These are phyloP conservation scores for Phytophthora pluvialis DNA, from an alignment of 352 stramenopile genomes.

Conservation along the genomic window DNA sequence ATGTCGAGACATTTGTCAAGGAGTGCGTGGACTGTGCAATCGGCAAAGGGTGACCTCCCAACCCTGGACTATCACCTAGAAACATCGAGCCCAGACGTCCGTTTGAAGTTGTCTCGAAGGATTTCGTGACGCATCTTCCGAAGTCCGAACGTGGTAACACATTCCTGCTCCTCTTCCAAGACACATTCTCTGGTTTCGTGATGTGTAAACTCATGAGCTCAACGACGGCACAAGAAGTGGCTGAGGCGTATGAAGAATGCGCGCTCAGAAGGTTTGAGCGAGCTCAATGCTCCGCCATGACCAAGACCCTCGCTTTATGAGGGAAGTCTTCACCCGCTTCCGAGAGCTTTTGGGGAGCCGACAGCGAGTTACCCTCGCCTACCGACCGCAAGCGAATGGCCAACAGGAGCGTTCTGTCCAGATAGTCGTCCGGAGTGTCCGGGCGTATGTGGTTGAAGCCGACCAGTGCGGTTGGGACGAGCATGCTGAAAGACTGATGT, in stretches of 20 bases:
- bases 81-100: neutral
- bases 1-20: neutral
- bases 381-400: neutral
- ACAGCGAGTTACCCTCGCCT: neutral
- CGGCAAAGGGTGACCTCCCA: neutral
- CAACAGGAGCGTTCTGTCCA: neutral
- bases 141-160: neutral
- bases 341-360: neutral
- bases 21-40: neutral
- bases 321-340: neutral
- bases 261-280: neutral
- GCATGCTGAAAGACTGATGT: neutral
- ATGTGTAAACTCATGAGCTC: neutral
- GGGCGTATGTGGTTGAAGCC: neutral
- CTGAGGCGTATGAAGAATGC: neutral
- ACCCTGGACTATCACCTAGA: neutral
- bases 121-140: neutral
- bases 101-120: neutral
- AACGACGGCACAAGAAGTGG: neutral
- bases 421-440: neutral
- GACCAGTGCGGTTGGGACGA: slow-evolving; percentile 8
- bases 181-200: neutral
- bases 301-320: too few species aligned
- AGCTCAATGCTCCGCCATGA: neutral
- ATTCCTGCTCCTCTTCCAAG: neutral